Conservation (phyloP, 768 basidiomycete genomes). For the Lactarius deliciosus region DNA sequence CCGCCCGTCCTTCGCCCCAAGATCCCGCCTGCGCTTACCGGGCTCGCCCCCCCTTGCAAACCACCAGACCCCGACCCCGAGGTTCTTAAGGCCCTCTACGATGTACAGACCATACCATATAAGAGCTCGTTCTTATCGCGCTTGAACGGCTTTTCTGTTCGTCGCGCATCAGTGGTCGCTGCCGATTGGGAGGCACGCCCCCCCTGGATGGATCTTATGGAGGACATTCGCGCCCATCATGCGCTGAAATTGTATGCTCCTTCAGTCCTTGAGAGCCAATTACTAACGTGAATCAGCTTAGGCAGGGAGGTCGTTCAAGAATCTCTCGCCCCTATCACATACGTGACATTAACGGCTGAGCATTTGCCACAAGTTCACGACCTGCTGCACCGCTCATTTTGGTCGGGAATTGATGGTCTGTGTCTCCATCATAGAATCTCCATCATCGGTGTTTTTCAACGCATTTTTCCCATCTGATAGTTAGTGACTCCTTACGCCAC, state of each 20-base stretch:
- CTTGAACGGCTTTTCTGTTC: conserved; percentile 45
- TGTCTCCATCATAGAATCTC: not conserved
- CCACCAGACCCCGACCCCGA: conserved; percentile 33
- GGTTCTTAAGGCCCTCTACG: conserved; percentile 52
- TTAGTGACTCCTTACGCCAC: conserved; percentile 67
- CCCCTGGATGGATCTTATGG: conserved; percentile 76
- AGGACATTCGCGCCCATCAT: conserved; percentile 67
- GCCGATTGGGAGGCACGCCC: conserved; percentile 71
- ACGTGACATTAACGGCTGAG: conserved; percentile 53
- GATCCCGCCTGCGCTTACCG: conserved; percentile 36
- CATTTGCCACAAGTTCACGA: conserved; percentile 75
- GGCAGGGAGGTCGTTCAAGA: conserved; percentile 48
- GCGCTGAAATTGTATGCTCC: conserved; percentile 55
- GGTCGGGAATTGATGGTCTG: conserved; percentile 75
- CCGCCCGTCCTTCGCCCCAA: conserved; percentile 23
- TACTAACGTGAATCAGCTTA: conserved; percentile 44
- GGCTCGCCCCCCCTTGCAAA: conserved; percentile 36
- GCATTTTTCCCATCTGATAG: conserved; percentile 39
- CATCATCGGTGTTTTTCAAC: conserved; percentile 8
- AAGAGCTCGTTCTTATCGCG: conserved; percentile 66
- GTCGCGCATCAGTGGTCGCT: conserved; percentile 46
- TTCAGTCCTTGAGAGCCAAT: conserved; percentile 10
- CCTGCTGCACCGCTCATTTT: conserved; percentile 64
- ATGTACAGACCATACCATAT: conserved; percentile 63
- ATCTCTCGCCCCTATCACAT: conserved; percentile 55